Conservation (phyloP, 2,329 filamentous ascomycete genomes). For the Pezicula radicicola region DNA sequence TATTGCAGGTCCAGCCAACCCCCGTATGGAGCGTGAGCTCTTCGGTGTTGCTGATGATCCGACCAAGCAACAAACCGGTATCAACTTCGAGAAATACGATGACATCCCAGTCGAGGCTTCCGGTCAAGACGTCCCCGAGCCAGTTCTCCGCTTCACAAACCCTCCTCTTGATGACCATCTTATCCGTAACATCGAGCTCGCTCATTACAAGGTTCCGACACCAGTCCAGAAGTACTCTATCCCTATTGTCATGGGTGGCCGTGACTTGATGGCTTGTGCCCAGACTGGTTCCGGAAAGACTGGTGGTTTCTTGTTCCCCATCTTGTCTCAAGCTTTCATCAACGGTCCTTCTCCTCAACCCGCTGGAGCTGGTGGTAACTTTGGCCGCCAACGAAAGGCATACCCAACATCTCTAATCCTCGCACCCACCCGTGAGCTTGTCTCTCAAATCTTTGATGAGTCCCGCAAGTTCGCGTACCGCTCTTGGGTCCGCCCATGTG, state of each 20-base stretch:
- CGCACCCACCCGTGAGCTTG: conserved; percentile 95
- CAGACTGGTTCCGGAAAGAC: conserved; percentile 99
- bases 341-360: conserved; percentile 76
- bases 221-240: conserved; percentile 99
- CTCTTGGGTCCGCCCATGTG: conserved; percentile 97
- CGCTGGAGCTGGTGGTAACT: conserved; percentile 63
- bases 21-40: conserved; percentile 89
- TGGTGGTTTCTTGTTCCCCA: conserved; percentile 98
- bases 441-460: conserved; percentile 98
- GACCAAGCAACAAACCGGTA: conserved; percentile 92
- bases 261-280: conserved; percentile 98
- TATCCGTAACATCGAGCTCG: conserved; percentile 86
- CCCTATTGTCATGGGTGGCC: conserved; percentile 95
- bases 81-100: conserved; percentile 99
- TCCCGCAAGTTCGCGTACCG: conserved; percentile 97
- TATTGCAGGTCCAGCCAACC: conserved; percentile 82
- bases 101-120: conserved; percentile 98
- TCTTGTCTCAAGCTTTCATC: conserved; percentile 94
- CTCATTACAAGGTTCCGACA: conserved; percentile 92
- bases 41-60: conserved; percentile 91
- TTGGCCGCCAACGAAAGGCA: conserved; percentile 93
- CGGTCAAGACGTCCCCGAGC: conserved; percentile 88
- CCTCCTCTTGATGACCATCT: conserved; percentile 95
- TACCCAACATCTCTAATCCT: conserved; percentile 95
- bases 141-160: conserved; percentile 86